A percentile compares a stretch with the other conserved stretches of the same genome.
phyloP scores from a whole-genome alignment of 2,329 filamentous ascomycete species.

The Furcasterigmium furcatum region DNA sequence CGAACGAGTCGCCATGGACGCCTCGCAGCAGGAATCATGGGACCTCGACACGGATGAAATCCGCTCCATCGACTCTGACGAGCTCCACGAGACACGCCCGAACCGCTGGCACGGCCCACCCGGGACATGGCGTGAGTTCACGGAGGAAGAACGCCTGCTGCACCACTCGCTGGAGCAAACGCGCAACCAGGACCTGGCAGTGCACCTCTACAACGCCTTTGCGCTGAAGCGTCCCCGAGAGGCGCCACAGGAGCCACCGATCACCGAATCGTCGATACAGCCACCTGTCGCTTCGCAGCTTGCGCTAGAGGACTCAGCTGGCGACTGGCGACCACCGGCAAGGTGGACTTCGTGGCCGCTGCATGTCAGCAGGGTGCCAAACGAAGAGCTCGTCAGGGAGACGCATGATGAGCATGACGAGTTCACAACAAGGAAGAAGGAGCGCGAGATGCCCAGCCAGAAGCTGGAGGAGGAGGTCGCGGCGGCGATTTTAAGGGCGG shows the following conservation, averaged over 20 bases:
- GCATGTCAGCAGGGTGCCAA: constrained; percentile 57
- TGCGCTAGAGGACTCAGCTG: constrained; percentile 17
- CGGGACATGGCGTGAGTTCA: constrained; percentile 64
- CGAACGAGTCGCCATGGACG: no score
- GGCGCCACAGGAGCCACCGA: not conserved
- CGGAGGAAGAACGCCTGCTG: constrained; percentile 59
- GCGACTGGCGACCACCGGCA: constrained; percentile 49
- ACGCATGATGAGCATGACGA: constrained; percentile 42
- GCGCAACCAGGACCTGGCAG: constrained; percentile 62
- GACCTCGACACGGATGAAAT: constrained; percentile 44
- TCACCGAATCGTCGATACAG: no score
- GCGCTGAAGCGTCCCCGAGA: constrained; percentile 53
- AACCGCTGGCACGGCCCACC: constrained; percentile 70
- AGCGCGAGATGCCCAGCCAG: constrained; percentile 48
- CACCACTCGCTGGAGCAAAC: constrained; percentile 60
- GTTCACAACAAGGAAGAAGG: constrained; percentile 45
- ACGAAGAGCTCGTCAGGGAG: constrained; percentile 45
- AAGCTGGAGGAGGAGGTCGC: constrained; percentile 68
- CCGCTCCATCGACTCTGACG: constrained; percentile 42
- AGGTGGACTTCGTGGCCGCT: constrained; percentile 87
- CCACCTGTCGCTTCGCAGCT: not conserved
- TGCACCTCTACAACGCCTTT: constrained; percentile 79
- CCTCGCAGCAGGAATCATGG: constrained; percentile 20
- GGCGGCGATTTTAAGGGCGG: constrained; percentile 61
- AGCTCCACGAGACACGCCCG: constrained; percentile 49